Percentiles rank a stretch among this genome's conserved stretches.
Evolutionary conservation across 345 rosid genomes (phyloP).

Genomic region (Populus tremula): DNA sequence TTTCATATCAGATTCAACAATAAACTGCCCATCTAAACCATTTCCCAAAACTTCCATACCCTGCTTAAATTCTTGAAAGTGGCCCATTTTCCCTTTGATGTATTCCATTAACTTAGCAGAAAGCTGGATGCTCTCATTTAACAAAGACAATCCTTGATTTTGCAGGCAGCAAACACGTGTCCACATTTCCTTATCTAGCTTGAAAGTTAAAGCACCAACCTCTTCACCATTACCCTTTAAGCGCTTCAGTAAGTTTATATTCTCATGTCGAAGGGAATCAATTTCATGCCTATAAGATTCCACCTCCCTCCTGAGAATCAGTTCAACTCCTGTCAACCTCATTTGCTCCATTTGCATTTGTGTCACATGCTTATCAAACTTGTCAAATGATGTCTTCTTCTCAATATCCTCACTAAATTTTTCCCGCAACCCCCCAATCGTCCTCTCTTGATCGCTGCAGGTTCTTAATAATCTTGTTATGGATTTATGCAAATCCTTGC

Average conservation of each 20-base stretch:
- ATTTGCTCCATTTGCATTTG: conserved; percentile 74
- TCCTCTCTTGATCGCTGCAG: conserved; percentile 80
- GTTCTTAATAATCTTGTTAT: conserved; percentile 61
- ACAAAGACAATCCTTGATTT: conserved; percentile 67
- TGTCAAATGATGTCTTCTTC: conserved; percentile 44
- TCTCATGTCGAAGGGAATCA: conserved; percentile 82
- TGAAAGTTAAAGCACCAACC: conserved; percentile 47
- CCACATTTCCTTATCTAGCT: conserved; percentile 71
- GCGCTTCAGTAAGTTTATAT: conserved; percentile 69
- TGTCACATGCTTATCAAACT: conserved; percentile 42
- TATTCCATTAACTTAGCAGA: conserved; percentile 65
- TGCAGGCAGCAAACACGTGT: conserved; percentile 62
- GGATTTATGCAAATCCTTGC: conserved; percentile 83
- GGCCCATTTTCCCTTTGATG: conserved; percentile 51
- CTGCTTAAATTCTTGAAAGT: conserved; percentile 43
- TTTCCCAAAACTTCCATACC: conserved; percentile 29
- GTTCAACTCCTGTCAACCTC: conserved; percentile 80
- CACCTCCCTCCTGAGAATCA: conserved; percentile 69
- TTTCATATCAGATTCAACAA: conserved; percentile 72
- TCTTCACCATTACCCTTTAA: conserved; percentile 61
- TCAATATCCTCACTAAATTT: conserved; percentile 43
- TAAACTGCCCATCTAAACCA: conserved; percentile 61
- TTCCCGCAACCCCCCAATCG: conserved; percentile 74
- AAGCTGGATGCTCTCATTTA: conserved; percentile 56
- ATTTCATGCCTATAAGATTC: conserved; percentile 62